Evolutionary conservation across 2,329 filamentous ascomycete genomes (phyloP), one percentile per base, ranked within the genome.

Genomic region (Orbilia oligospora): DNA sequence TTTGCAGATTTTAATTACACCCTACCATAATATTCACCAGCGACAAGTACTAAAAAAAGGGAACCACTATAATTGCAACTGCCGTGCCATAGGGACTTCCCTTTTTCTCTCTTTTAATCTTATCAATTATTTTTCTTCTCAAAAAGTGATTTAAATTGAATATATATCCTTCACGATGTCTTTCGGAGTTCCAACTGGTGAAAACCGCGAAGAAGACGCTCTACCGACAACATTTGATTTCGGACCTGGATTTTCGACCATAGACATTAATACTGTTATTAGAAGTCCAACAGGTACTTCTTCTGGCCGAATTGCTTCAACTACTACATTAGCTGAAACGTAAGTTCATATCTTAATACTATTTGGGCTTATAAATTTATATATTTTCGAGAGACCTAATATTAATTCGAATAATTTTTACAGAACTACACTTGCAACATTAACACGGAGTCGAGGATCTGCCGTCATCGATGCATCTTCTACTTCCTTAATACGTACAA

Each of bases 351-450:
- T 24, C n/a, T 22, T 49, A 16, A 16, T 9, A 64, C 48, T 33
- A 10, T 38, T 14, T 30, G 6, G 27, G 27, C 6, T 30, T 3
- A 30, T n/a, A n/a, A n/a, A n/a, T n/a, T n/a, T n/a, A n/a, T n/a
- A n/a, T n/a, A n/a, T n/a, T n/a, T n/a, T n/a, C n/a, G n/a, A n/a
- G n/a, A n/a, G n/a, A n/a, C n/a, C 27, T 30, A 30, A 30, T 30
- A 6, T 30, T 30, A 30, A 30, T 30, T 3, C 6, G 27, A 30
- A 30, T 30, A 6, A 6, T 30, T 30, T 30, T 6, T 36, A 46
- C 8, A 66, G 69, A 44, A 72, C 46, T 14, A 66, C 69, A 27
- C 55, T 56, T 16, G 44, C 69, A 58, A 72, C 30, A 36, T 5
- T 33, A 3, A 56, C 65, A 22, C 55, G 22, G 1, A 55, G 41